phyloP scores from a whole-genome alignment of 345 rosid genomes.

The Ceriops decandra region DNA sequence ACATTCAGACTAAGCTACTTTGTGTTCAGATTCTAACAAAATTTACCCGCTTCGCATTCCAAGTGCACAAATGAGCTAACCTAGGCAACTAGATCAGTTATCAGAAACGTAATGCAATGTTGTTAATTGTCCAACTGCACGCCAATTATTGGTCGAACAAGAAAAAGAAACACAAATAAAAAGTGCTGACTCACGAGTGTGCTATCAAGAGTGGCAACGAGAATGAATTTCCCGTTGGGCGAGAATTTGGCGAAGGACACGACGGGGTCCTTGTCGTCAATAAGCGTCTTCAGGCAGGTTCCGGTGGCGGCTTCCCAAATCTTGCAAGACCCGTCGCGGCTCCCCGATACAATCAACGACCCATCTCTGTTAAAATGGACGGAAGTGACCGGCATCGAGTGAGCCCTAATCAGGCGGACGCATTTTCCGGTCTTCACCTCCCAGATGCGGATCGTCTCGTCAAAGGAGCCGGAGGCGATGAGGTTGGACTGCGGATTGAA shows the following conservation, averaged over 20 bases:
- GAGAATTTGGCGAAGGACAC: constrained; percentile 95
- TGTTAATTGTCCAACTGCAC: too few species aligned
- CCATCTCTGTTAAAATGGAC: constrained; percentile 91
- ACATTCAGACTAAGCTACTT: too few species aligned
- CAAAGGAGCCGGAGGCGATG: constrained; percentile 81
- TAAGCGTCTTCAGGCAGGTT: constrained; percentile 66
- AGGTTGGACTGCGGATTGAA: constrained; percentile 84
- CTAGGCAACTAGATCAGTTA: too few species aligned
- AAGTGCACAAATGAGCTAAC: too few species aligned
- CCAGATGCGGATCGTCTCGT: constrained; percentile 87
- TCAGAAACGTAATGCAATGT: too few species aligned
- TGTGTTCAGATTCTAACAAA: too few species aligned
- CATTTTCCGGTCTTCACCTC: constrained; percentile 88
- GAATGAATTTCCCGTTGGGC: constrained; percentile 86
- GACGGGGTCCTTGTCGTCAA: constrained; percentile 64
- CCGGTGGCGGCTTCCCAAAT: constrained; percentile 89
- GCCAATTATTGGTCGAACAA: neutral
- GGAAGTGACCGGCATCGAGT: constrained; percentile 72
- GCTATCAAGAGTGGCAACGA: constrained; percentile 79
- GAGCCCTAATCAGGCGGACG: constrained; percentile 58
- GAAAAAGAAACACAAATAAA: neutral
- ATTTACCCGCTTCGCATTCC: too few species aligned
- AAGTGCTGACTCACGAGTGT: constrained; percentile 61
- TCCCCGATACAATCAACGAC: constrained; percentile 84
- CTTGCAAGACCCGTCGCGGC: constrained; percentile 86